Percentiles rank a stretch among this genome's conserved stretches.
Evolutionary conservation across 2,329 filamentous ascomycete species (phyloP).

Genomic region (Massarina eburnea): DNA sequence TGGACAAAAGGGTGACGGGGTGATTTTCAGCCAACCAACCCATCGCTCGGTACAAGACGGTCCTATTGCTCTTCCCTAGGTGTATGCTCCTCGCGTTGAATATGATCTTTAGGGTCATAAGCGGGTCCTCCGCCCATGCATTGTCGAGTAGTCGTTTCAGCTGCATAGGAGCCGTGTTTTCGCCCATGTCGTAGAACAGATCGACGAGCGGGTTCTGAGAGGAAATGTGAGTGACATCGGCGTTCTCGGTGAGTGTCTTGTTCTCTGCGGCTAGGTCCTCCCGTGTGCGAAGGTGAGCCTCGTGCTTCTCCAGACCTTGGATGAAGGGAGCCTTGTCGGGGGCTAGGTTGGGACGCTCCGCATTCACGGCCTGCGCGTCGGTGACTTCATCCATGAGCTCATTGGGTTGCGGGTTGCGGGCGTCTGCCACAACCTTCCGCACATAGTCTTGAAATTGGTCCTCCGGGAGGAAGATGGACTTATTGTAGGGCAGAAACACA

Average conservation of each 20-base stretch:
- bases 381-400: slow-evolving; percentile 6
- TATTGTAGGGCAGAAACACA: slow-evolving; percentile 21
- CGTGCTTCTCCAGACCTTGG: slow-evolving; percentile 19
- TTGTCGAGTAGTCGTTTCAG: slow-evolving; percentile 48
- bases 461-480: slow-evolving; percentile 20
- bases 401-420: neutral
- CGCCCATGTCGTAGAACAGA: slow-evolving; percentile 57
- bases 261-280: slow-evolving; percentile 33
- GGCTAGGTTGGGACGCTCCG: neutral
- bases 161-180: slow-evolving; percentile 39
- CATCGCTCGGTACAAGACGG: slow-evolving; percentile 55
- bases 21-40: slow-evolving; percentile 61
- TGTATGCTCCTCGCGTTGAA: slow-evolving; percentile 65
- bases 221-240: slow-evolving; percentile 54
- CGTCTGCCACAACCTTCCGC: slow-evolving; percentile 12
- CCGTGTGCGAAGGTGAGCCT: slow-evolving; percentile 10
- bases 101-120: slow-evolving; percentile 59
- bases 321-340: slow-evolving; percentile 23
- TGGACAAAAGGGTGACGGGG: slow-evolving; percentile 56
- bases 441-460: slow-evolving; percentile 19
- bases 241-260: slow-evolving; percentile 57
- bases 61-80: slow-evolving; percentile 56
- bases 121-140: slow-evolving; percentile 54
- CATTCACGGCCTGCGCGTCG: neutral
- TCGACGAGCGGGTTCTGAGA: slow-evolving; percentile 52